Base-by-base conservation (phyloP, 768 basidiomycete genomes). In the Agaricus blazei region DNA sequence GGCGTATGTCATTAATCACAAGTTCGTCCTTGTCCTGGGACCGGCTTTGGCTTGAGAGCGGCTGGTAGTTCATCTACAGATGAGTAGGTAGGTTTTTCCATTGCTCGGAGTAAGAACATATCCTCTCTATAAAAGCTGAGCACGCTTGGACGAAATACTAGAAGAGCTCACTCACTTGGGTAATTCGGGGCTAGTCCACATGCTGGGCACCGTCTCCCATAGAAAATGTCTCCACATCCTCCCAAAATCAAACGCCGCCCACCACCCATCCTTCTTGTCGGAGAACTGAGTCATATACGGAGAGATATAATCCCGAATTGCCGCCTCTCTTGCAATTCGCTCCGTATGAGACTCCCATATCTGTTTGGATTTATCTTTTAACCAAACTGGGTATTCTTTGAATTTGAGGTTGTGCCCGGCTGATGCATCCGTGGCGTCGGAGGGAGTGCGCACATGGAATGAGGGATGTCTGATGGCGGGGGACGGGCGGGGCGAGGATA, bases 281-380 rank as follows among this genome's bases (percentile, higher is more conserved):
- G 12, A 29, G 7, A 56, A 56, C 12, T 29, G n/a, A 9, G 54
- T 56, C 27, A 56, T 14, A 31, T 49, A 56, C 9, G 54, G 54
- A 1, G 54, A 50, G 3, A 44, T 40, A 24, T 56, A 56, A 19
- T 50, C 24, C 5, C 48, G 12, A 4, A 14, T 34, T 23, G 15
- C 26, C 23, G 24, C 38, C 26, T 31, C 37, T n/a, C 1, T 41
- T 1, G 15, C 14, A 1, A 29, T 26, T 9, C 26, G 48, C 23
- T 37, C 48, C 4, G 23, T 41, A 19, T 36, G 38, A 11, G 36
- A 42, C 0, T 24, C 12, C 48, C 54, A 56, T 4, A 56, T 11
- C 1, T 41, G 28, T 4, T 56, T 43, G 5, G 54, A 56, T 28
- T 38, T 40, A 3, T 43, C 29, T 31, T 56, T 28, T 24, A 43